Percentiles rank a stretch among this genome's conserved stretches.
These are phyloP conservation scores for Pseudognaphalium luteoalbum DNA, from an alignment of 129 eudicot species.

Conservation along the genomic window DNA sequence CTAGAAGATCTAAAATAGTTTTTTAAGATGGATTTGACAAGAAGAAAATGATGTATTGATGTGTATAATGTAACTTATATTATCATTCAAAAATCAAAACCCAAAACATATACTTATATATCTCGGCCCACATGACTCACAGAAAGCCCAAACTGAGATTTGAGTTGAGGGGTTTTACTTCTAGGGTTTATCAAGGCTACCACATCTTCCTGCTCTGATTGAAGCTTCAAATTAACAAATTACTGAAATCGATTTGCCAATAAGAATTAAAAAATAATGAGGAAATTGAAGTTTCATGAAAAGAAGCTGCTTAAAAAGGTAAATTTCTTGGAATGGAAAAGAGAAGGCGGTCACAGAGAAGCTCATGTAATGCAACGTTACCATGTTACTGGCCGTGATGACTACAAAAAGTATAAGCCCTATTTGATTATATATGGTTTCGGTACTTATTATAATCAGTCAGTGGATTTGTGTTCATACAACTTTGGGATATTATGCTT, in stretches of 20 bases:
- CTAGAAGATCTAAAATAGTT: too few relatives aligned
- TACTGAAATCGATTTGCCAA: background rate
- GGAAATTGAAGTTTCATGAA: conserved; percentile 87
- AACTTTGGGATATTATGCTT: too few relatives aligned
- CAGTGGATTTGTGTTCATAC: background rate
- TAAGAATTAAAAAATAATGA: too few relatives aligned
- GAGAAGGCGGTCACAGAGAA: conserved; percentile 97
- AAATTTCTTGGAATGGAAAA: conserved; percentile 81
- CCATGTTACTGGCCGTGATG: conserved; percentile 88
- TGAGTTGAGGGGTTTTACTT: background rate
- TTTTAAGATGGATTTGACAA: too few relatives aligned
- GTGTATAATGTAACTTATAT: background rate
- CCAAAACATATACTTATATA: background rate
- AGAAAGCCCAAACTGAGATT: background rate
- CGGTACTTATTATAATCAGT: background rate
- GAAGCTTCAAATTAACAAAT: background rate
- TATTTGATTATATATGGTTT: too few relatives aligned
- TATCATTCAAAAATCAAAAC: too few relatives aligned
- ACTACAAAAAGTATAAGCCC: conserved; percentile 53
- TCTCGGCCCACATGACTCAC: background rate
- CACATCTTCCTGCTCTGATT: background rate
- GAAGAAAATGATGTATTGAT: too few relatives aligned
- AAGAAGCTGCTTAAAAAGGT: conserved; percentile 77
- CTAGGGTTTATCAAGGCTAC: conserved; percentile 18
- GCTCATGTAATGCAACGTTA: conserved; percentile 73